Percentiles rank a stretch among this genome's conserved stretches.
Evolutionary conservation across 257 asterid genomes (phyloP).

Genomic region (Solanum pennellii): DNA sequence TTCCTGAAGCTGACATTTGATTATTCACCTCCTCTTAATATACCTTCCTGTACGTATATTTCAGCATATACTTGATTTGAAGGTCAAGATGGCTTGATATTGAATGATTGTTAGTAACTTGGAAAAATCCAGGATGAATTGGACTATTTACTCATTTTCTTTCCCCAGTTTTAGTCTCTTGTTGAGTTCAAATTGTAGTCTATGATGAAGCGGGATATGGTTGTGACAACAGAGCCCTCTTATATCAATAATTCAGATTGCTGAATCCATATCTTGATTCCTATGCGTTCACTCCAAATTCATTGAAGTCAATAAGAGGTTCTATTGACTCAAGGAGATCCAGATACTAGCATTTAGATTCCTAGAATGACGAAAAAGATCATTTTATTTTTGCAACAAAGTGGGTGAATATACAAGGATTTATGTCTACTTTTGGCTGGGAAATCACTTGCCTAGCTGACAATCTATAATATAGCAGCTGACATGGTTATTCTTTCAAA

Average conservation of each 20-base stretch:
- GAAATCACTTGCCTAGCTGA: not conserved
- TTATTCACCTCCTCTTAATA: not conserved
- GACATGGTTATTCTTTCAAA: constrained; percentile 3
- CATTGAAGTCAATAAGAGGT: not conserved
- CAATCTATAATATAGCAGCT: not conserved
- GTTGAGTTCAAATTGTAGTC: not conserved
- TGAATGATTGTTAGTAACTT: not conserved
- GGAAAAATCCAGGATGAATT: not conserved
- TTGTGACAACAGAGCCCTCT: not conserved
- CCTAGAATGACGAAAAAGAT: not conserved
- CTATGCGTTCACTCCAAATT: not conserved
- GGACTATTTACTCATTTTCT: not conserved
- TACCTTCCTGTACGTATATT: not conserved
- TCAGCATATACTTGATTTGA: not conserved
- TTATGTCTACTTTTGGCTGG: not conserved
- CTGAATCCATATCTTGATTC: not conserved
- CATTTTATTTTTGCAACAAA: not conserved
- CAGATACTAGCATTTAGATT: not conserved
- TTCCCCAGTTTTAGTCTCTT: not conserved
- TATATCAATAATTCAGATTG: not conserved
- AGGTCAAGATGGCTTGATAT: not conserved
- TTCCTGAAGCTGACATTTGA: not conserved
- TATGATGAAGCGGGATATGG: not conserved
- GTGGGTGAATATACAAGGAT: not conserved
- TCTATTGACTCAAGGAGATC: not conserved